Evolutionary conservation across 495 filamentous ascomycete genomes (phyloP).

Genomic region (Podospora pseudoanserina): DNA sequence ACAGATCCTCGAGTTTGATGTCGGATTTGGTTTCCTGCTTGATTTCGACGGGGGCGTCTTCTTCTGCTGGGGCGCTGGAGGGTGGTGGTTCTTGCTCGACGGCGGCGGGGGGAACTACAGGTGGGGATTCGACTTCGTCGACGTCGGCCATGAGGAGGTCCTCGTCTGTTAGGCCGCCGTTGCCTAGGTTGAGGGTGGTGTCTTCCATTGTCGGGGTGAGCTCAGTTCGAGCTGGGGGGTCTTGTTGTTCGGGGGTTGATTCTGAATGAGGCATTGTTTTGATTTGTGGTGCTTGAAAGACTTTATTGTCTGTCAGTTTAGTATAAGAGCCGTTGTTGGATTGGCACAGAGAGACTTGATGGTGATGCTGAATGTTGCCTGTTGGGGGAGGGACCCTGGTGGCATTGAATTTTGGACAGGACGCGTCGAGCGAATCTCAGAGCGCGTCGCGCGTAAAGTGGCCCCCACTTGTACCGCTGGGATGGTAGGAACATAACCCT

Average conservation of each 20-base stretch:
- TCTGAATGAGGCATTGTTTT: conserved; percentile 24
- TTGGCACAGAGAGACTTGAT: no score
- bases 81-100: background rate
- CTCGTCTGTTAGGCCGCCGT: conserved; percentile 10
- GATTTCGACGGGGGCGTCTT: conserved; percentile 13
- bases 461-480: background rate
- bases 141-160: conserved; percentile 24
- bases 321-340: background rate
- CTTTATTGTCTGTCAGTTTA: background rate
- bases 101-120: background rate
- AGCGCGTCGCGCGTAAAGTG: conserved; percentile 21
- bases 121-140: background rate
- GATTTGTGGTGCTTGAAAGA: background rate
- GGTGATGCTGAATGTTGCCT: background rate
- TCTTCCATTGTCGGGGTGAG: conserved; percentile 16
- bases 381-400: background rate
- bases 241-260: background rate
- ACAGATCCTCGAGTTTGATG: conserved; percentile 77
- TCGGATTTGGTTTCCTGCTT: conserved; percentile 34
- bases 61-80: conserved; percentile 3
- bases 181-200: background rate
- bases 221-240: background rate
- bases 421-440: conserved; percentile 8
- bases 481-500: conserved; percentile 5
- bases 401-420: background rate